A percentile compares a stretch with the other conserved stretches of the same genome.
These are phyloP conservation scores for Entophlyctis luteolus DNA, from an alignment of 192 early-diverging fungal genomes.

Conservation along the genomic window DNA sequence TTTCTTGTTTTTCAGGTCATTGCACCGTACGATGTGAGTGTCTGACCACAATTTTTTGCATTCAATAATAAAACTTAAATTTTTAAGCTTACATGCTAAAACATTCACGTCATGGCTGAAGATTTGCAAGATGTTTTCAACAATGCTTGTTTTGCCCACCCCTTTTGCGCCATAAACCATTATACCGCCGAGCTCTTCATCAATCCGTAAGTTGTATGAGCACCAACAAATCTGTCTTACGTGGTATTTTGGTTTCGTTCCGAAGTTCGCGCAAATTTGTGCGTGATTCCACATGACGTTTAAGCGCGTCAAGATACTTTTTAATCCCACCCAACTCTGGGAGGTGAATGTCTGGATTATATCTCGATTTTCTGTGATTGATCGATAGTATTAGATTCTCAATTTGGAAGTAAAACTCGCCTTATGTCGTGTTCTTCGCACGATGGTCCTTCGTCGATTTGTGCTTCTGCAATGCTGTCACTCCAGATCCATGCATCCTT, in stretches of 20 bases:
- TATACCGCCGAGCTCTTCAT: slow-evolving; percentile 29
- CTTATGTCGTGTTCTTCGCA: background rate
- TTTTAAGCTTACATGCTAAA: slow-evolving; percentile 29
- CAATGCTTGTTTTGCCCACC: slow-evolving; percentile 38
- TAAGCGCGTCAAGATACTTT: background rate
- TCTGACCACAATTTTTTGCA: slow-evolving; percentile 37
- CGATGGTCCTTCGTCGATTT: background rate
- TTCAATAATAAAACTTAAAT: background rate
- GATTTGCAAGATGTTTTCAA: slow-evolving; percentile 11
- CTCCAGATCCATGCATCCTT: background rate
- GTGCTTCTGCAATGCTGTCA: background rate
- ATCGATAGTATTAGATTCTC: no score
- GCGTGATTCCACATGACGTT: slow-evolving; percentile 1
- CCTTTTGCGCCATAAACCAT: slow-evolving; percentile 39
- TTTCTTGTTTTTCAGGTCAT: slow-evolving; percentile 57
- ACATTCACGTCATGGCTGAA: slow-evolving; percentile 21
- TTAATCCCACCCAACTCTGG: slow-evolving; percentile 17
- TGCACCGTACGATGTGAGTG: slow-evolving; percentile 65
- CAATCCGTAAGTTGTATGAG: slow-evolving; percentile 1
- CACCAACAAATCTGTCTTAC: background rate
- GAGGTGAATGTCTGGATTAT: background rate
- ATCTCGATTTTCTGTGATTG: no score
- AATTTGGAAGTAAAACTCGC: no score
- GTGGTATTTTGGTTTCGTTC: no score
- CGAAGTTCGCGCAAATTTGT: background rate